These are phyloP conservation scores for Zanthoxylum bungeanum DNA, from an alignment of 345 rosid species.

Conservation along the genomic window DNA sequence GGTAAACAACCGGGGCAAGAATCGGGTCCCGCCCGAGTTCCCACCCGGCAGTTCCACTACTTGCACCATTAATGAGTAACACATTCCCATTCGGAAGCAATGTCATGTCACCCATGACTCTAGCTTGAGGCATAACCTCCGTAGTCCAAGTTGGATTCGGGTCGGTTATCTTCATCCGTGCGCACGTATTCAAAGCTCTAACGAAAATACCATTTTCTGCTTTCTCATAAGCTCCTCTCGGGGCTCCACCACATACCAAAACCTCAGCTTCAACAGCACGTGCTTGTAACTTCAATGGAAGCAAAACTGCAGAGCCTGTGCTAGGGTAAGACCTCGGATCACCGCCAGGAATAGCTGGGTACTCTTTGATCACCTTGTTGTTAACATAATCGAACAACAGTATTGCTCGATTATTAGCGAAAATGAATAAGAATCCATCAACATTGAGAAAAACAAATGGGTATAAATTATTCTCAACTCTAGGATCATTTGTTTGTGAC, in stretches of 20 bases:
- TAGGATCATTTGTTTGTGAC: slow-evolving; percentile 46
- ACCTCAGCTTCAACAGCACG: slow-evolving; percentile 49
- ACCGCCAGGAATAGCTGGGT: slow-evolving; percentile 60
- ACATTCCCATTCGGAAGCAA: slow-evolving; percentile 74
- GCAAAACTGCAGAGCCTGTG: slow-evolving; percentile 74
- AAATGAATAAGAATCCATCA: slow-evolving; percentile 69
- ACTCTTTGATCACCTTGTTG: slow-evolving; percentile 50
- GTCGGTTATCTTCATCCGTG: slow-evolving; percentile 65
- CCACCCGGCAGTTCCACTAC: slow-evolving; percentile 72
- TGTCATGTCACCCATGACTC: slow-evolving; percentile 87
- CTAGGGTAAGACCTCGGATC: slow-evolving; percentile 82
- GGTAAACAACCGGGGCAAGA: slow-evolving; percentile 57
- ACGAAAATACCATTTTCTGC: slow-evolving; percentile 36
- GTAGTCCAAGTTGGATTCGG: slow-evolving; percentile 60
- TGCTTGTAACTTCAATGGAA: slow-evolving; percentile 55
- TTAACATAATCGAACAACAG: slow-evolving; percentile 46
- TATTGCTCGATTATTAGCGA: slow-evolving; percentile 72
- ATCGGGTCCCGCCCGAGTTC: slow-evolving; percentile 62
- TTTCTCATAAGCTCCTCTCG: slow-evolving; percentile 45
- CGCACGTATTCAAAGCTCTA: slow-evolving; percentile 65
- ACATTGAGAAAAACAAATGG: slow-evolving; percentile 63
- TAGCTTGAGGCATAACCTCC: slow-evolving; percentile 69
- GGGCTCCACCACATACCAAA: slow-evolving; percentile 82
- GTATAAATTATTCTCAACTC: slow-evolving; percentile 66
- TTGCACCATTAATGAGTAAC: slow-evolving; percentile 66